Percentiles rank a stretch among this genome's conserved stretches.
phyloP scores from a whole-genome alignment of 2,329 filamentous ascomycete species.

The Fusarium sp. region DNA sequence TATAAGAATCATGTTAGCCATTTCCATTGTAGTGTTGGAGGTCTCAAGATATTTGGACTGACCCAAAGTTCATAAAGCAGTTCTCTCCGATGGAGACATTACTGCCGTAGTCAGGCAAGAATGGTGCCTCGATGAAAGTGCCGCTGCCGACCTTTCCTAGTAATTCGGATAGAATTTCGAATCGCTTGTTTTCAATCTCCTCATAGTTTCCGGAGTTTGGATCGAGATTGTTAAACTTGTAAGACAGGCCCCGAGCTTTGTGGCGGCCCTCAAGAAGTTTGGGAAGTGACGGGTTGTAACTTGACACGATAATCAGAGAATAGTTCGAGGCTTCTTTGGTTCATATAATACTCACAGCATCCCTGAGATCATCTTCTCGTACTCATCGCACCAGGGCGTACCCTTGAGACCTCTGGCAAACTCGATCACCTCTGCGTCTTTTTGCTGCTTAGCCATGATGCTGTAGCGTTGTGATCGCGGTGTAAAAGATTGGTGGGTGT shows the following conservation, averaged over 20 bases:
- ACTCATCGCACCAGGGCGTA: conserved; percentile 46
- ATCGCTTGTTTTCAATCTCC: conserved; percentile 15
- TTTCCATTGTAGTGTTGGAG: fast-evolving
- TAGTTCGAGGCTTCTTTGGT: no score
- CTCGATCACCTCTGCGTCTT: conserved; percentile 40
- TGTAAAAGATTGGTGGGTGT: fast-evolving
- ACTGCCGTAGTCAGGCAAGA: conserved; percentile 75
- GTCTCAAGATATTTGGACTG: neutral
- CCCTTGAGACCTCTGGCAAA: conserved; percentile 38
- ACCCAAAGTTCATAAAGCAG: conserved; percentile 72
- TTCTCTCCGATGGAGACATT: conserved; percentile 72
- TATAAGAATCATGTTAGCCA: conserved; percentile 23
- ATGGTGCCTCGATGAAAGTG: conserved; percentile 70
- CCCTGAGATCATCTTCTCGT: conserved; percentile 49
- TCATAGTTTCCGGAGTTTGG: conserved; percentile 35
- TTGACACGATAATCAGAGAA: conserved; percentile 1
- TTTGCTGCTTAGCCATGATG: conserved; percentile 42
- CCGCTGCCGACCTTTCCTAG: conserved; percentile 51
- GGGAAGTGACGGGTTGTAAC: conserved; percentile 41
- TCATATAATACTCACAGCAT: conserved; percentile 35
- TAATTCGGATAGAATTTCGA: conserved; percentile 31
- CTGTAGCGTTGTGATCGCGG: neutral
- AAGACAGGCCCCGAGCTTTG: conserved; percentile 34
- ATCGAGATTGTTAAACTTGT: conserved; percentile 47
- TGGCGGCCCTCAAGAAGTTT: conserved; percentile 42